phyloP scores from a whole-genome alignment of 1,284 basidiomycete genomes.

The Sporisorium graminicola region DNA sequence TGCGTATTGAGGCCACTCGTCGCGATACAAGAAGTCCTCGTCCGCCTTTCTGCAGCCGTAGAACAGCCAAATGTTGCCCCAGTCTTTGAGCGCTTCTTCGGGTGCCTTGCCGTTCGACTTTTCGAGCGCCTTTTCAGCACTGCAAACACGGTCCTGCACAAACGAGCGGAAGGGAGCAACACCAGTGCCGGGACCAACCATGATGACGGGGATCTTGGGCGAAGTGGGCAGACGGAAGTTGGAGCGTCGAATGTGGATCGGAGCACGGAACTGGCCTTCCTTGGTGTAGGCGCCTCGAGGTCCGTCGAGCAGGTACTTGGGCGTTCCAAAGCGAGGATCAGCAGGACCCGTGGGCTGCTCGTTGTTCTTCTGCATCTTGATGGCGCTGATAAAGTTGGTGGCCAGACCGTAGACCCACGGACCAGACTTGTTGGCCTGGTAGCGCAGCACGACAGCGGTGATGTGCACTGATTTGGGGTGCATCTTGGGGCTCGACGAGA shows the following conservation, averaged over 20 bases:
- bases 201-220: constrained; percentile 97
- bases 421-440: constrained; percentile 45
- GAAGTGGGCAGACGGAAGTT: constrained; percentile 97
- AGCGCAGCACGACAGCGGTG: constrained; percentile 82
- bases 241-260: constrained; percentile 92
- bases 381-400: constrained; percentile 65
- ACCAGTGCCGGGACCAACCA: constrained; percentile 97
- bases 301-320: constrained; percentile 87
- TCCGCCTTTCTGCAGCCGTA: constrained; percentile 90
- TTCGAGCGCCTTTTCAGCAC: constrained; percentile 90
- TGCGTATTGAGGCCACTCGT: constrained; percentile 91
- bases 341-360: constrained; percentile 59
- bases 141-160: constrained; percentile 94
- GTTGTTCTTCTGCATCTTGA: constrained; percentile 78
- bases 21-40: constrained; percentile 92
- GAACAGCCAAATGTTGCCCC: constrained; percentile 94
- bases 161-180: constrained; percentile 99
- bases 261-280: constrained; percentile 80
- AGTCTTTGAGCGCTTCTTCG: constrained; percentile 88
- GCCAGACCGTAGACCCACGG: constrained; percentile 65
- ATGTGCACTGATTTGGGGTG: constrained; percentile 89
- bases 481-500: constrained; percentile 95
- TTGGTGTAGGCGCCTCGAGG: constrained; percentile 85
- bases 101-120: constrained; percentile 85
- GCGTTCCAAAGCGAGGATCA: constrained; percentile 72